These are phyloP conservation scores for Cryptosporidium bovis DNA, from an alignment of 169 alveolate species.

Conservation along the genomic window DNA sequence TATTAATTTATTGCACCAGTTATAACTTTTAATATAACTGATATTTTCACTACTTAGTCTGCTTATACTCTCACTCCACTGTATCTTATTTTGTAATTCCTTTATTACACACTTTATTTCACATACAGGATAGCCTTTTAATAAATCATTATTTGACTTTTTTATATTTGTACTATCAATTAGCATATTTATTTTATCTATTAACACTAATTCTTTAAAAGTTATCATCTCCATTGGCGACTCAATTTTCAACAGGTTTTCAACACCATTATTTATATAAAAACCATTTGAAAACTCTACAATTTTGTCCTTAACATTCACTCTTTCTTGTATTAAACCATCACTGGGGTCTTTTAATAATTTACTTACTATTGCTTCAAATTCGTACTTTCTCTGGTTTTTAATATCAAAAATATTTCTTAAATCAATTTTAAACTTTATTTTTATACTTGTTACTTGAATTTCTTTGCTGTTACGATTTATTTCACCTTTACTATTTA, in stretches of 20 bases:
- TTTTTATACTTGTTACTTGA: background rate
- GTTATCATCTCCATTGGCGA: conserved; percentile 39
- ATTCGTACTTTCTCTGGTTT: background rate
- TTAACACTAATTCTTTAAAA: conserved; percentile 17
- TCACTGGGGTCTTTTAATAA: background rate
- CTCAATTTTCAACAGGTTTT: conserved; percentile 18
- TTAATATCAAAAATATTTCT: background rate
- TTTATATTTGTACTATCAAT: background rate
- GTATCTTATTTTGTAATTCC: conserved; percentile 43
- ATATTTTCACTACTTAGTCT: conserved; percentile 9
- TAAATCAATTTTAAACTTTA: background rate
- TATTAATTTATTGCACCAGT: conserved; percentile 31
- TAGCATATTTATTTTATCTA: background rate
- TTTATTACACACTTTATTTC: conserved; percentile 23
- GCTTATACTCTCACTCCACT: conserved; percentile 31
- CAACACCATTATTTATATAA: background rate
- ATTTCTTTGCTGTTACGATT: background rate
- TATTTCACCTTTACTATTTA: conserved; percentile 1
- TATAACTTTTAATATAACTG: background rate
- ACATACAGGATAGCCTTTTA: conserved; percentile 47
- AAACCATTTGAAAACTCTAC: conserved; percentile 12
- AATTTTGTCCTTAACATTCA: background rate
- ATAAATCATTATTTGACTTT: background rate
- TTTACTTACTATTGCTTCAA: background rate
- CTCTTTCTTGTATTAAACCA: background rate